Evolutionary conservation across 169 alveolate genomes (phyloP).

Genomic region (Ichthyophthirius multifiliis): DNA sequence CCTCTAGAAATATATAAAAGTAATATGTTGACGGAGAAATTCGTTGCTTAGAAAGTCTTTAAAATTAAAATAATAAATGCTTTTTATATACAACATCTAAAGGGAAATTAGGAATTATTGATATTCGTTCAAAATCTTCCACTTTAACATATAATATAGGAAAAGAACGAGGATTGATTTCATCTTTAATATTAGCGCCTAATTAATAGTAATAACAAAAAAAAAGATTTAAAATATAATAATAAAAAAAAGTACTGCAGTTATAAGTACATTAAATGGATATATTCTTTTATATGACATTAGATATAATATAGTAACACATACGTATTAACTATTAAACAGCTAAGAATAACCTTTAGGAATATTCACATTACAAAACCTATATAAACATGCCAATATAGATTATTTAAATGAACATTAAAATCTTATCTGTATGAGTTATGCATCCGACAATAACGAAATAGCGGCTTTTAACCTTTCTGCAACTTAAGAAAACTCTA

Average conservation of each 20-base stretch:
- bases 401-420: neutral
- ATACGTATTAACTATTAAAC: neutral
- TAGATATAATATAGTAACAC: neutral
- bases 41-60: conserved; percentile 7
- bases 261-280: conserved; percentile 12
- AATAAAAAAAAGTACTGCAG: neutral
- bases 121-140: neutral
- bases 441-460: conserved; percentile 10
- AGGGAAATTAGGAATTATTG: conserved; percentile 11
- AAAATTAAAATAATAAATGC: neutral
- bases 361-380: neutral
- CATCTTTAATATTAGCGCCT: neutral
- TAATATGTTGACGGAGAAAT: neutral
- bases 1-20: neutral
- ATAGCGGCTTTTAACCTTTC: neutral
- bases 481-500: neutral
- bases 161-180: conserved; percentile 1
- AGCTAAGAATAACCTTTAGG: neutral
- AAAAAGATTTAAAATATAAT: neutral
- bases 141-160: neutral
- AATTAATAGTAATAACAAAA: neutral
- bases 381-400: neutral
- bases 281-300: conserved; percentile 12
- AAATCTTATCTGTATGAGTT: neutral
- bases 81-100: conserved; percentile 4